Base-by-base conservation (phyloP, 192 early-diverging fungal genomes). In the Coemansia sp. region DNA sequence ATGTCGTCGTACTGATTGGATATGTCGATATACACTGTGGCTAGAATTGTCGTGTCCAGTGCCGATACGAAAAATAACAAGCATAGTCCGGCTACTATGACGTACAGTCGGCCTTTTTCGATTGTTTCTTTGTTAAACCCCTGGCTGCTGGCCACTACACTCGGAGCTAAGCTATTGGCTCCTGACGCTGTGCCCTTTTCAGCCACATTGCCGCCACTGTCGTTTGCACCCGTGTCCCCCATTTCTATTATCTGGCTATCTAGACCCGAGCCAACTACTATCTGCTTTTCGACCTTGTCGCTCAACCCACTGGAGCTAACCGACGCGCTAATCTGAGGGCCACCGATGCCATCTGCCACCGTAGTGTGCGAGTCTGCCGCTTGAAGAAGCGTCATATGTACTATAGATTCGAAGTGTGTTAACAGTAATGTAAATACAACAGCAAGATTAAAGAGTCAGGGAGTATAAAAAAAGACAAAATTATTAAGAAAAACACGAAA, bases 11-110 rank as follows among this genome's bases (percentile, higher is more conserved):
- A 89, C 19, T 86, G 81, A 41, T 65, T 64, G 11, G 87, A 77
- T 56, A 93, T 92, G 45, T 74, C 77, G n/a, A 88, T 75, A 50
- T 90, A 83, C n/a, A 91, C 91, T 0, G 90, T 91, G 17, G 90
- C 78, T 58, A 93, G 84, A 48, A 93, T 88, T 0, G 92, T 93
- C 65, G 84, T 88, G 39, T 93, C 92, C 27, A 93, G 77, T 4
- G 87, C 85, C 8, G 86, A 86, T 0, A 91, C 80, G 72, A 93
- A 89, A 24, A 86, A 77, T 5, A 87, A 68, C 20, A 89, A 55
- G 29, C 71, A 67, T 0, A 78, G 65, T 0, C 82, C 76, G 1
- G 42, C 44, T 15, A 76, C 48, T 40, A 76, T 76, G 11, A 69
- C 5, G 56, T 72, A 61, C 8, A 72, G 34, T 10, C 51, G 62